Percentiles rank a stretch among this genome's conserved stretches.
Conservation (phyloP, 331 rosid genomes). For the Erythrophleum ivorense region DNA sequence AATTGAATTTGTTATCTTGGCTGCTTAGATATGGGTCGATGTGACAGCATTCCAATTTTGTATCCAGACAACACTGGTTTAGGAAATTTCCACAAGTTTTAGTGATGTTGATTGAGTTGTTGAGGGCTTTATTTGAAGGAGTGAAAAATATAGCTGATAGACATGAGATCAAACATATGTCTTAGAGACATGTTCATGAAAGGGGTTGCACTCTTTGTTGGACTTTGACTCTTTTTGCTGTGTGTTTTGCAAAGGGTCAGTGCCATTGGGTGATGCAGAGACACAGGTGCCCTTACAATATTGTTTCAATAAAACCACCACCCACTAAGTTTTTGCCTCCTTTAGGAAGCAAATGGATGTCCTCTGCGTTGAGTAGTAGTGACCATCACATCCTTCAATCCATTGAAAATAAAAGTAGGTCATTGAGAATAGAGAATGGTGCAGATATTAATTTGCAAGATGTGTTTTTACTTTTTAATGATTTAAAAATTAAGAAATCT, state of each 20-base stretch:
- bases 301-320: neutral
- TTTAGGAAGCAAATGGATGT: neutral
- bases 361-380: neutral
- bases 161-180: neutral
- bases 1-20: conserved; percentile 5
- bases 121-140: neutral
- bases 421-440: conserved; percentile 19
- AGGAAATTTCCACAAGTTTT: neutral
- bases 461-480: neutral
- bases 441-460: neutral
- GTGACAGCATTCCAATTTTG: neutral
- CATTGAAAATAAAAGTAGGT: neutral
- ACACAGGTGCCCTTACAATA: neutral
- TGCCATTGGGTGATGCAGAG: neutral
- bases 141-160: neutral
- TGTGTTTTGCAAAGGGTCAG: neutral
- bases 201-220: neutral
- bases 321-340: neutral
- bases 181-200: neutral
- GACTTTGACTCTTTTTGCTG: neutral
- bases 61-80: neutral
- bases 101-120: neutral
- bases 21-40: neutral
- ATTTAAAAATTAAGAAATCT: conserved; percentile 6
- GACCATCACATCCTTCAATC: neutral